phyloP scores from a whole-genome alignment of 2,329 filamentous ascomycete species.

The Aspergillus tamarii region DNA sequence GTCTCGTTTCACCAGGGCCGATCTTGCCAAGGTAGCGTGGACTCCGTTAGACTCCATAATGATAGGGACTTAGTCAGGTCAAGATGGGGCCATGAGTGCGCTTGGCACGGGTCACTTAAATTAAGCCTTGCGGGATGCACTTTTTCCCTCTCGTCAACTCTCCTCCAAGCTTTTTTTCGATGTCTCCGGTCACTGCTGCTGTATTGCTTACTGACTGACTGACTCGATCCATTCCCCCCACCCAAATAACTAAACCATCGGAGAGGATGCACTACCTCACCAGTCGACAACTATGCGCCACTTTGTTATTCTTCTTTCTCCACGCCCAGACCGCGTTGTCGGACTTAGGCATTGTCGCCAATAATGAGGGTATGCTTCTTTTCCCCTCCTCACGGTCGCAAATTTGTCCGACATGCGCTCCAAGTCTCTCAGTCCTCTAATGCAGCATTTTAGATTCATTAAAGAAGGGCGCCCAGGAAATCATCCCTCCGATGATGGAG shows the following conservation, averaged over 20 bases:
- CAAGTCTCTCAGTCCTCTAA: not conserved
- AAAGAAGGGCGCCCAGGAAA: slow-evolving; percentile 40
- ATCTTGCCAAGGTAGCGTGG: slow-evolving; percentile 1
- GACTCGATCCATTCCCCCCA: not conserved
- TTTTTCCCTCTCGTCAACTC: not conserved
- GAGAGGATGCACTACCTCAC: not conserved
- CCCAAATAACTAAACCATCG: not conserved
- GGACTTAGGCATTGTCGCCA: not conserved
- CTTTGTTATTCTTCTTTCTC: not conserved
- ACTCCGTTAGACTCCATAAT: not conserved
- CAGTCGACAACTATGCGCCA: not conserved
- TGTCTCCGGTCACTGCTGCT: not conserved
- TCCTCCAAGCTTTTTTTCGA: not conserved
- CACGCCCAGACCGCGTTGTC: not conserved
- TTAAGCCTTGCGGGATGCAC: slow-evolving; percentile 5
- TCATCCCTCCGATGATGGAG: slow-evolving; percentile 52
- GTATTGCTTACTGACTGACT: not conserved
- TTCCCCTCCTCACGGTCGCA: not conserved
- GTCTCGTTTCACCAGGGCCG: slow-evolving; percentile 2
- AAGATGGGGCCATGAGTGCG: not conserved
- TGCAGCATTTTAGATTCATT: slow-evolving; percentile 35
- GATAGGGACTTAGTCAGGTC: slow-evolving; percentile 1
- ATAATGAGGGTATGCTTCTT: slow-evolving; percentile 1
- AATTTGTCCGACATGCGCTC: not conserved
- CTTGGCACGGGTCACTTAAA: slow-evolving; percentile 5